Conservation (phyloP, 2,329 filamentous ascomycete genomes). For the Alternaria brassicae region DNA sequence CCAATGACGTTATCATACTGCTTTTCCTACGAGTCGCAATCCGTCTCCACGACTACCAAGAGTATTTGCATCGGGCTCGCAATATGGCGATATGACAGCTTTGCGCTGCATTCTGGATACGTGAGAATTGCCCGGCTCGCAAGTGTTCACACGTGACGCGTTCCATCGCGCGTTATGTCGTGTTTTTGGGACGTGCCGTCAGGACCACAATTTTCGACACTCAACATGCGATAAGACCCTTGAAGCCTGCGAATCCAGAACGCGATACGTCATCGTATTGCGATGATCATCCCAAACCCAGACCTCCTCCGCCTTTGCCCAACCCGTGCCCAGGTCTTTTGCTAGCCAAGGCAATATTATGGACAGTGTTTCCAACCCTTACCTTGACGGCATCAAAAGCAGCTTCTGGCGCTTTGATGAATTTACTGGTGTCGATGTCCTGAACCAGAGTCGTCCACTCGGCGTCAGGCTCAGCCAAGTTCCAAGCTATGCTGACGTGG, state of each 20-base stretch:
- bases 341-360: constrained; percentile 39
- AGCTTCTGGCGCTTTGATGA: constrained; percentile 31
- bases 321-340: constrained; percentile 25
- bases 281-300: constrained; percentile 26
- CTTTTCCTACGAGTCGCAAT: background rate
- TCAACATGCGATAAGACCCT: constrained; percentile 8
- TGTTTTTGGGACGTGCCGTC: constrained; percentile 13
- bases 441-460: constrained; percentile 36
- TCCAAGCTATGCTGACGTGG: constrained; percentile 92
- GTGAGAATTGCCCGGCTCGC: background rate
- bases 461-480: constrained; percentile 38
- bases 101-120: background rate
- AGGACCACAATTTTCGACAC: constrained; percentile 13
- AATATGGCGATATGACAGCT: background rate
- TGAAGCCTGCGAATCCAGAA: constrained; percentile 1
- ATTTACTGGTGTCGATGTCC: constrained; percentile 29
- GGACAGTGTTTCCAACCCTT: constrained; percentile 55
- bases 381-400: constrained; percentile 55
- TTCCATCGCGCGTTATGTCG: background rate
- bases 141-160: background rate
- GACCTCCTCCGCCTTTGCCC: constrained; percentile 18
- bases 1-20: background rate
- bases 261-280: constrained; percentile 14
- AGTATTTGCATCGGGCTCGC: background rate
- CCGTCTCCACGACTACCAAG: background rate